phyloP scores from a whole-genome alignment of 495 filamentous ascomycete species.

The Penicillium longicatenatum region DNA sequence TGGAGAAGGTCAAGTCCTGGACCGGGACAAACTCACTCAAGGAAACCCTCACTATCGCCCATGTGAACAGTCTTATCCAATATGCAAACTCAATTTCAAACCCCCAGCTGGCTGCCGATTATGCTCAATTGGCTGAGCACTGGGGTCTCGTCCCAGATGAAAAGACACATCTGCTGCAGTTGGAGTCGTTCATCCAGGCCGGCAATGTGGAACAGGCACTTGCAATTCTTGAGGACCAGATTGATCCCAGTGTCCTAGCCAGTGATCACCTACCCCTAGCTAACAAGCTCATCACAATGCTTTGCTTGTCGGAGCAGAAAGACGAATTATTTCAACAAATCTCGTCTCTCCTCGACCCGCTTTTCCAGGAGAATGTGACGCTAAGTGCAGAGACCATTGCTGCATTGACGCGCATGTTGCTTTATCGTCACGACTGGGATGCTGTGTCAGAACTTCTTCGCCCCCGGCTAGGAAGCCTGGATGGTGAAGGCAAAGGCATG shows the following conservation, averaged over 20 bases:
- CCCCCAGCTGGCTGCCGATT: slow-evolving; percentile 72
- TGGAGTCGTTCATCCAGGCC: slow-evolving; percentile 71
- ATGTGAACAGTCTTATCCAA: slow-evolving; percentile 74
- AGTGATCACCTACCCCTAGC: slow-evolving; percentile 62
- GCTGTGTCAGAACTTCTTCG: slow-evolving; percentile 77
- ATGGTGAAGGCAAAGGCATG: slow-evolving; percentile 60
- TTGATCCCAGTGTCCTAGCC: slow-evolving; percentile 50
- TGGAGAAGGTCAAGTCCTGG: slow-evolving; percentile 60
- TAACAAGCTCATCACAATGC: slow-evolving; percentile 74
- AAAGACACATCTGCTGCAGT: slow-evolving; percentile 68
- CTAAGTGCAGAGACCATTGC: slow-evolving; percentile 73
- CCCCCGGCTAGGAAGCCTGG: slow-evolving; percentile 63
- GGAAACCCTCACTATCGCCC: slow-evolving; percentile 60
- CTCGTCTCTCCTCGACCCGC: slow-evolving; percentile 69
- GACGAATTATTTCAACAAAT: slow-evolving; percentile 64
- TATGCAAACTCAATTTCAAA: slow-evolving; percentile 71
- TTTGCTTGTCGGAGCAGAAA: slow-evolving; percentile 57
- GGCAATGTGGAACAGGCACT: slow-evolving; percentile 68
- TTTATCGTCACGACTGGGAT: slow-evolving; percentile 69
- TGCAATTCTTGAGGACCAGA: slow-evolving; percentile 61
- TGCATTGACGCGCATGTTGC: slow-evolving; percentile 67
- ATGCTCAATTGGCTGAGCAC: slow-evolving; percentile 61
- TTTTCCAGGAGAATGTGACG: slow-evolving; percentile 67
- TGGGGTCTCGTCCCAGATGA: slow-evolving; percentile 64
- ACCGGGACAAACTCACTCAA: slow-evolving; percentile 39